These are phyloP conservation scores for Aspergillus sp. DNA, from an alignment of 2,329 filamentous ascomycete species.

Conservation along the genomic window DNA sequence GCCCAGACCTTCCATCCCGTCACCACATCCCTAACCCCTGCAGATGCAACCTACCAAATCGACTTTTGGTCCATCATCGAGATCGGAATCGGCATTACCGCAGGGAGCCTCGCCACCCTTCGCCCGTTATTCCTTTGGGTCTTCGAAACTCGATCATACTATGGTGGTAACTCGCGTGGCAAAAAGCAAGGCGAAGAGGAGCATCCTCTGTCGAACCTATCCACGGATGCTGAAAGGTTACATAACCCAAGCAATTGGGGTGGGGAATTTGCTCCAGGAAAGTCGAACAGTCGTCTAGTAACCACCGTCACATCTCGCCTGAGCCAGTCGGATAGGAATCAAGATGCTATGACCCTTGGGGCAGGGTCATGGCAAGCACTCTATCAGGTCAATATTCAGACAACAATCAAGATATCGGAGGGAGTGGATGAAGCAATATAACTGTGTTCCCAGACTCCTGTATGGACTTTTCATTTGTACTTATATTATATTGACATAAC, in stretches of 20 bases:
- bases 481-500: not conserved
- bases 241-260: conserved; percentile 9
- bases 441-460: not conserved
- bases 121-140: conserved; percentile 46
- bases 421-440: not conserved
- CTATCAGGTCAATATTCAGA: conserved; percentile 5
- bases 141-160: conserved; percentile 4
- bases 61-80: conserved; percentile 41
- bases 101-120: conserved; percentile 39
- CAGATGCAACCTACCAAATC: conserved; percentile 48
- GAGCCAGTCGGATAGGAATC: not conserved
- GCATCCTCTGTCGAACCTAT: conserved; percentile 1
- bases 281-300: not conserved
- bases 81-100: conserved; percentile 41
- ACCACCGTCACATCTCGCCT: not conserved
- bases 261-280: not conserved
- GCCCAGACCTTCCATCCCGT: too few relatives aligned
- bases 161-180: not conserved
- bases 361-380: not conserved
- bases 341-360: not conserved
- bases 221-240: not conserved
- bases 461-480: not conserved
- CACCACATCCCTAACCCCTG: conserved; percentile 19
- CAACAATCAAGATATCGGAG: conserved; percentile 4
- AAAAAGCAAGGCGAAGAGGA: not conserved